phyloP scores from a whole-genome alignment of 2,329 filamentous ascomycete species.

The Trichophyton equinum region DNA sequence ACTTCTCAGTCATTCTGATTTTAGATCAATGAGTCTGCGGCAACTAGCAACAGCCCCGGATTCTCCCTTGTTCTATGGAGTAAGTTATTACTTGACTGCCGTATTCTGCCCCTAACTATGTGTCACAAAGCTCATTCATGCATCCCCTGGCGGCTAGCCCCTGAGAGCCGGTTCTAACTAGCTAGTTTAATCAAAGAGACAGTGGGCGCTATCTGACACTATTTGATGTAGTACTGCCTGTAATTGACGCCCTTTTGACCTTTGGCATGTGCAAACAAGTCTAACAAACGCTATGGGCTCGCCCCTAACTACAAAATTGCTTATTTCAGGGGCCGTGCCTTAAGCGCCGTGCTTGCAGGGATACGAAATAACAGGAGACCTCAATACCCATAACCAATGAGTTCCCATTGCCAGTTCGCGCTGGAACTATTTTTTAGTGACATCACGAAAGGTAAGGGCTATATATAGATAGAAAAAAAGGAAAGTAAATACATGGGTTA shows the following conservation, averaged over 20 bases:
- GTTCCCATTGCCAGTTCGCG: background rate
- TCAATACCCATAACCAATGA: background rate
- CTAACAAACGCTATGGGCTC: too few relatives aligned
- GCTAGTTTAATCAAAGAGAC: too few relatives aligned
- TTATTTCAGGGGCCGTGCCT: background rate
- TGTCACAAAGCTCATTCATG: background rate
- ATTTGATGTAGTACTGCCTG: too few relatives aligned
- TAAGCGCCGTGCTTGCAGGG: too few relatives aligned
- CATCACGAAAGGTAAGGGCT: background rate
- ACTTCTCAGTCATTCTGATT: background rate
- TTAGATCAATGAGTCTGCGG: background rate
- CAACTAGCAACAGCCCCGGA: background rate
- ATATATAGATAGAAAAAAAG: background rate
- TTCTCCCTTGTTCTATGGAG: background rate
- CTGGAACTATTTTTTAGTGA: background rate
- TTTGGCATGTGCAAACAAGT: too few relatives aligned
- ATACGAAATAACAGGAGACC: too few relatives aligned
- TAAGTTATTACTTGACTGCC: background rate
- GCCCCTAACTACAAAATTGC: background rate
- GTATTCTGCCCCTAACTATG: background rate
- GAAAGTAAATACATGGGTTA: background rate
- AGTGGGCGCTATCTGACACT: too few relatives aligned
- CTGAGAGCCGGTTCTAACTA: background rate
- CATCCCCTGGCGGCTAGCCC: background rate
- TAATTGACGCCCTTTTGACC: too few relatives aligned